Evolutionary conservation across 202 grass and related monocot genomes (phyloP).

Genomic region (Alloteropsis angusta): DNA sequence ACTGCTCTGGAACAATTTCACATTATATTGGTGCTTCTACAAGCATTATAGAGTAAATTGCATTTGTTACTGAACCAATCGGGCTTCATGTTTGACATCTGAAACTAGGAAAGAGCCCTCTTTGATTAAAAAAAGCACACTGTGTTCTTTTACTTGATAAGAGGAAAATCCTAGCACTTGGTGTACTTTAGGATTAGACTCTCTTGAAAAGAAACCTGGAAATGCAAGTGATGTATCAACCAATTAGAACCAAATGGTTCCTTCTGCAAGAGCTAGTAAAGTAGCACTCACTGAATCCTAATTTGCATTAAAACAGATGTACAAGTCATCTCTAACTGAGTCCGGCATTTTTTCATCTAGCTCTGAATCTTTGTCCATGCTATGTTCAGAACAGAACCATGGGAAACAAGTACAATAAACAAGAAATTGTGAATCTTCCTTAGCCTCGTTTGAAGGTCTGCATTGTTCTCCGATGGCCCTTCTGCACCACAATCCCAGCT

Average conservation of each 20-base stretch:
- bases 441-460: slow-evolving; percentile 63
- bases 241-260: slow-evolving; percentile 56
- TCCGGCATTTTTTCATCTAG: slow-evolving; percentile 8
- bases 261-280: slow-evolving; percentile 54
- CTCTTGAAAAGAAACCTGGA: slow-evolving; percentile 62
- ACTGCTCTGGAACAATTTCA: too few relatives aligned
- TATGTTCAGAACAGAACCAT: slow-evolving; percentile 89
- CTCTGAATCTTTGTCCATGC: slow-evolving; percentile 54
- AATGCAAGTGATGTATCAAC: slow-evolving; percentile 87
- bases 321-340: slow-evolving; percentile 45
- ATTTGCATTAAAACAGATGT: slow-evolving; percentile 72
- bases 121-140: slow-evolving; percentile 73
- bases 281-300: slow-evolving; percentile 17
- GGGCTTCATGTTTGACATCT: background rate
- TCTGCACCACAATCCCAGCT: slow-evolving; percentile 95
- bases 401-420: slow-evolving; percentile 72
- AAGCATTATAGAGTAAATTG: too few relatives aligned
- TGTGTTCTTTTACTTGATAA: slow-evolving; percentile 66
- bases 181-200: slow-evolving; percentile 28
- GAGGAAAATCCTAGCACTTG: slow-evolving; percentile 41
- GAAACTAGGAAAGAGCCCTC: slow-evolving; percentile 25
- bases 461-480: slow-evolving; percentile 49
- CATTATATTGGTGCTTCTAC: too few relatives aligned
- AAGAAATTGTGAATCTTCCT: slow-evolving; percentile 81
- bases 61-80: background rate